Evolutionary conservation across 108 stramenopile genomes (phyloP), one percentile per base, ranked within the genome.

Genomic region (Conticribra guillardii): DNA sequence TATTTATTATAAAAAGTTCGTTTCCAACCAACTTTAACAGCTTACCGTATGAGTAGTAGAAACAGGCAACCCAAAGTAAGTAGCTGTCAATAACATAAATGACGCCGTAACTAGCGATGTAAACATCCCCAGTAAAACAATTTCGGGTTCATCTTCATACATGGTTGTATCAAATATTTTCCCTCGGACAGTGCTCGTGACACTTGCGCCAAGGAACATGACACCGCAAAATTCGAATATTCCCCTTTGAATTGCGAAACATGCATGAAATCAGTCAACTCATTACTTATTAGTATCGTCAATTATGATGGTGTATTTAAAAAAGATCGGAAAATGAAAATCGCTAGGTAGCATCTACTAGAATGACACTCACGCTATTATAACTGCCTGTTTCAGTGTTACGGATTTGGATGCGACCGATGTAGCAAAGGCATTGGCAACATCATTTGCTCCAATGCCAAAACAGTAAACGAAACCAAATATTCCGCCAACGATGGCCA

Each of bases 361-460:
- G 8, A 41, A 41, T 41, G 11, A 41, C 37, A 41, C 37, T 41
- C 11, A 41, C 8, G 86, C 90, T 31, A 88, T 60, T 5, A 89
- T 51, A 11, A 91, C 76, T 18, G 90, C 90, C 53, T 88, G 84
- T 54, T 60, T 79, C 15, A 93, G 69, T 37, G 68, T 87, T n/a
- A 92, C 45, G 19, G 90, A 88, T 54, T 86, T 87, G 76, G 86
- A 64, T 14, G 89, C 70, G 15, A 94, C 90, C 2, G 85, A 76
- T 17, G 90, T 88, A 7, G 84, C 89, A 64, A 90, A 90, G 32
- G 86, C 84, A 51, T 93, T 93, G 57, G 89, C 88, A 26, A 90
- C 89, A 62, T 92, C 89, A 59, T 92, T 90, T 4, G 89, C 91
- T 46, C 91, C 91, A 29, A 87, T 87, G 31, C 73, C 73, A 50